phyloP scores from a whole-genome alignment of 1,139 yeast genomes.

The Geotrichum cucujoidarum region DNA sequence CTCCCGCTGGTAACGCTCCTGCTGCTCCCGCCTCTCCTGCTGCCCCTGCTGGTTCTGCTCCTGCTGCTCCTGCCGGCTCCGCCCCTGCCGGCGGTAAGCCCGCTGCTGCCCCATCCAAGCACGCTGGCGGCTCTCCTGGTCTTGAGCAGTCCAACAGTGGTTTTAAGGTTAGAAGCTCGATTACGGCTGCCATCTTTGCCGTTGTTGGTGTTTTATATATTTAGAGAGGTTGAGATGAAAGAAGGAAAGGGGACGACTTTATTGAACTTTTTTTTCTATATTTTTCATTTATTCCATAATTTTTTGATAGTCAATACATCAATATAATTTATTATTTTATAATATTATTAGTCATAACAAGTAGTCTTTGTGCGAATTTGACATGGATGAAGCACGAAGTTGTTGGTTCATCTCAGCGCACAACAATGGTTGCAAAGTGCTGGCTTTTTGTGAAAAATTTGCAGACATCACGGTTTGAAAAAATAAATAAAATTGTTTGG shows the following conservation, averaged over 20 bases:
- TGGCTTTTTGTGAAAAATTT: no score
- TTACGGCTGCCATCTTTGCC: constrained; percentile 19
- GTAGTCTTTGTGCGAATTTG: no score
- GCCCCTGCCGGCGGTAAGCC: constrained; percentile 4
- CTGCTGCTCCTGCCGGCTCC: constrained; percentile 15
- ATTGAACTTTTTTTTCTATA: background rate
- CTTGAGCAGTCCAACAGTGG: constrained; percentile 11
- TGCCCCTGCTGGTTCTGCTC: constrained; percentile 23
- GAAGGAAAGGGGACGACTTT: no score
- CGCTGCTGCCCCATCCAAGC: background rate
- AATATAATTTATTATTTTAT: no score
- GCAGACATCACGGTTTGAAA: no score
- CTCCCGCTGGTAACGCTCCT: background rate
- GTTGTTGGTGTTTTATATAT: constrained; percentile 13
- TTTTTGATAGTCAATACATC: background rate
- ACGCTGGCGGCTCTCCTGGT: constrained; percentile 5
- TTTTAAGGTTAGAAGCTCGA: constrained; percentile 10
- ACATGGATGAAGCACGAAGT: no score
- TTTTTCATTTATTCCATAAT: background rate
- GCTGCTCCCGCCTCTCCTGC: constrained; percentile 1
- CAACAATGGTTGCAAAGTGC: no score
- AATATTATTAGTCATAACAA: no score
- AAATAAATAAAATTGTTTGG: no score
- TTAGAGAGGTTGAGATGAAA: constrained; percentile 2
- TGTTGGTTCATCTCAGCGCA: no score